phyloP scores from a whole-genome alignment of 169 alveolate genomes.

The Plasmodium vinckei region DNA sequence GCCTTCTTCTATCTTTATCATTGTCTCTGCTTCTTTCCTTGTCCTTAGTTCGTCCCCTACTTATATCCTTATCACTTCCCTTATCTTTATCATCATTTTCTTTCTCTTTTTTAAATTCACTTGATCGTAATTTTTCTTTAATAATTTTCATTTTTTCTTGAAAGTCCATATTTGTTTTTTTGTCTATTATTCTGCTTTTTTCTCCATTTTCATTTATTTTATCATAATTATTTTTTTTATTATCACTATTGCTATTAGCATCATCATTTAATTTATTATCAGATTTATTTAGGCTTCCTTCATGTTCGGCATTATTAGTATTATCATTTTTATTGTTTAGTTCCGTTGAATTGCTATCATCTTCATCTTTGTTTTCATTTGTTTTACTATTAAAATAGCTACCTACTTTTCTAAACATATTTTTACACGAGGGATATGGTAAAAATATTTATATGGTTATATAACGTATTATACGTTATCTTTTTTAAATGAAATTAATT shows the following conservation, averaged over 20 bases:
- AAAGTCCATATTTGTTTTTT: constrained; percentile 15
- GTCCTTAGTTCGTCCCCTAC: not conserved
- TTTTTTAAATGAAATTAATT: not conserved
- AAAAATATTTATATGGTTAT: not conserved
- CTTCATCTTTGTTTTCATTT: not conserved
- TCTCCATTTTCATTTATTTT: constrained; percentile 1
- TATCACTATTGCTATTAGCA: not conserved
- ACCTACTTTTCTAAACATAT: constrained; percentile 43
- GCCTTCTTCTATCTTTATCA: constrained; percentile 8
- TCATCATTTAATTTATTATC: not conserved
- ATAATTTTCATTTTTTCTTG: constrained; percentile 43
- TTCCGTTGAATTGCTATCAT: not conserved
- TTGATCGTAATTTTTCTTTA: constrained; percentile 38
- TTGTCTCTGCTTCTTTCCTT: constrained; percentile 19
- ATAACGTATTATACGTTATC: not conserved
- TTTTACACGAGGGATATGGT: not conserved
- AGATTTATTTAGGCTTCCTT: not conserved
- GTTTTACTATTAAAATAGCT: constrained; percentile 20
- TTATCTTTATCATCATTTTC: not conserved
- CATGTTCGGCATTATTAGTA: not conserved
- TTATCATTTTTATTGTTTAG: constrained; percentile 4
- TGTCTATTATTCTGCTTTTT: constrained; percentile 8
- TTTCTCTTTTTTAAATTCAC: not conserved
- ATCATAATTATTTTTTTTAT: not conserved
- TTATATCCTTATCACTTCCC: not conserved